Conservation (phyloP, 345 rosid genomes). For the Conringia planisiliqua region DNA sequence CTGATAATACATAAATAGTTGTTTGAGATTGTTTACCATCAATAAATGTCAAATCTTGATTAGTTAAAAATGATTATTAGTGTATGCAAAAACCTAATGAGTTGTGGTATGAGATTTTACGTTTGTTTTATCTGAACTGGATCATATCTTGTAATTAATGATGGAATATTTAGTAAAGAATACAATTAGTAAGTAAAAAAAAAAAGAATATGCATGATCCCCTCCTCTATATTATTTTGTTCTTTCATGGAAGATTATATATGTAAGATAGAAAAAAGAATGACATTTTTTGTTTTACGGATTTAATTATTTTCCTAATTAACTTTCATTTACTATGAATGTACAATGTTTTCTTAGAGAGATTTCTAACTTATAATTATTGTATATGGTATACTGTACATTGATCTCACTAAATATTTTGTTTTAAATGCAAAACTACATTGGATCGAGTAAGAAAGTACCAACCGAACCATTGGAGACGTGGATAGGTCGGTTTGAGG, state of each 20-base stretch:
- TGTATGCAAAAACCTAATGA: conserved; percentile 22
- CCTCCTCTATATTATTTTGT: not conserved
- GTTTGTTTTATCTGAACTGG: not conserved
- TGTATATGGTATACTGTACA: not conserved
- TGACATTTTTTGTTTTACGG: not conserved
- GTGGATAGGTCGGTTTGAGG: conserved; percentile 2
- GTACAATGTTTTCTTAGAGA: not conserved
- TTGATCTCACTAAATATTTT: not conserved
- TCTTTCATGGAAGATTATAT: not conserved
- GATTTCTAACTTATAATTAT: not conserved
- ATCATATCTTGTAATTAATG: not conserved
- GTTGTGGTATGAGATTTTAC: conserved; percentile 1
- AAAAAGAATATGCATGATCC: too few species aligned
- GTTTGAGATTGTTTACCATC: not conserved
- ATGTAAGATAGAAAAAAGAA: not conserved
- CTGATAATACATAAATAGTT: not conserved
- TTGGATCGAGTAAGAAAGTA: not conserved
- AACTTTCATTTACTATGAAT: not conserved
- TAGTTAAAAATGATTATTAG: not conserved
- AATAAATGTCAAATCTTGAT: not conserved
- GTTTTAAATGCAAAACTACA: not conserved
- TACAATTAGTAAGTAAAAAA: too few species aligned
- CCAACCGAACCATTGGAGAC: not conserved
- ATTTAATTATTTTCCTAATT: not conserved
- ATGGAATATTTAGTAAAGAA: not conserved